Base-by-base conservation (phyloP, 495 filamentous ascomycete genomes). In the Pyrenula massariospora region DNA sequence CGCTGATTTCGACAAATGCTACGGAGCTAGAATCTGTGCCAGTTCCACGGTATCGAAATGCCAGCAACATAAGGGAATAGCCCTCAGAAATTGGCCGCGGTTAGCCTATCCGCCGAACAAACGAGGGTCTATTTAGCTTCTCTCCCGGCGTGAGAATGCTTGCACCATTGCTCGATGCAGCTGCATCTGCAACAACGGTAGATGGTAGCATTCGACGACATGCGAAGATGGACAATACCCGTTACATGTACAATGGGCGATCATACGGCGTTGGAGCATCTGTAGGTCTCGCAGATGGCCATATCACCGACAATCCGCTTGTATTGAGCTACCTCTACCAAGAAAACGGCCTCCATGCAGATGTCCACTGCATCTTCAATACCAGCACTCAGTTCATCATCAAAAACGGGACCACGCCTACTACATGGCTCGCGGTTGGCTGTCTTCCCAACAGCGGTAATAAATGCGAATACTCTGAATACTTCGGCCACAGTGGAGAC, bases 261-360 rank as follows among this genome's bases (percentile, higher is more conserved):
- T 71, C 67, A 1, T 70, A 69, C 48, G 68, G 70, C 23, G 69
- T 63, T 11, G 69, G 70, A 2, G 59, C 64, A 22, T 59, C 68
- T 25, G 62, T 63, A 2, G 70, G 69, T 15, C 60, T 71, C 2
- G 58, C 50, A 3, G 68, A 72, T 53, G 15, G 48, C 3, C 56
- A 67, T 23, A 31, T 54, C 15, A 24, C 15, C 1, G 60, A 57
- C 5, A 51, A 48, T 1, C 56, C 54, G 12, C 31, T 42, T 42
- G 8, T 8, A 5, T 8, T 42, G 31, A 42, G 8, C 15, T 72
- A 70, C 49, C 22, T 54, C 21, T 72, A 63, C 62, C 58, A 61
- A 47, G 69, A 73, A 51, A 47, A 48, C 15, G 66, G 64, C 20
- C 66, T 65, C 48, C 50, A 55, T 2, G 36, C 63, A 15, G 54